Conservation (phyloP, 2,329 filamentous ascomycete genomes). For the Cladosporium velox region DNA sequence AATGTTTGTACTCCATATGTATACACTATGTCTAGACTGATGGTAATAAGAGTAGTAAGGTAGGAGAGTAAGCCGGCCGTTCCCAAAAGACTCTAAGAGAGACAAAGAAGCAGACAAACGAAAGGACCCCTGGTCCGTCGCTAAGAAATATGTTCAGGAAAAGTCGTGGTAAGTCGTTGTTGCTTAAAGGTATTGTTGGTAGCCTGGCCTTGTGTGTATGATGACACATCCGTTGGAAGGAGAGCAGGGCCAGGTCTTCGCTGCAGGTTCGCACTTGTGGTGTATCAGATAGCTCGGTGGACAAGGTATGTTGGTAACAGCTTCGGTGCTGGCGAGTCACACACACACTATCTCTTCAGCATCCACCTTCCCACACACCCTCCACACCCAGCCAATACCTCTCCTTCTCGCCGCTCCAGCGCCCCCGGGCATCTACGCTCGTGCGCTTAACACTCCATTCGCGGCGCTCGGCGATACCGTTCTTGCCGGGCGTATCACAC, state of each 20-base stretch:
- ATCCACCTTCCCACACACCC: slow-evolving; percentile 32
- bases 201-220: neutral
- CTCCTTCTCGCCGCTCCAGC: slow-evolving; percentile 33
- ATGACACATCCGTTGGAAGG: neutral
- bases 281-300: neutral
- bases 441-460: slow-evolving; percentile 28
- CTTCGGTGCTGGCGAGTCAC: neutral
- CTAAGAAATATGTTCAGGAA: neutral
- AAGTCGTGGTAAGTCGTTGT: slow-evolving; percentile 11
- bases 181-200: neutral
- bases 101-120: neutral
- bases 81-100: neutral
- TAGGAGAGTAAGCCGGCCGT: neutral
- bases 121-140: neutral
- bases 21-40: slow-evolving; percentile 3
- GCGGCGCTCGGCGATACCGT: slow-evolving; percentile 23
- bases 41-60: neutral
- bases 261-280: neutral
- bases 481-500: slow-evolving; percentile 23
- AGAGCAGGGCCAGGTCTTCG: neutral
- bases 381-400: slow-evolving; percentile 35
- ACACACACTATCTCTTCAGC: neutral
- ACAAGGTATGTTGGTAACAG: neutral
- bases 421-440: slow-evolving; percentile 25
- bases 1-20: slow-evolving; percentile 1